Base-by-base conservation (phyloP, 2,329 filamentous ascomycete species). In the Helicocarpus griseus region DNA sequence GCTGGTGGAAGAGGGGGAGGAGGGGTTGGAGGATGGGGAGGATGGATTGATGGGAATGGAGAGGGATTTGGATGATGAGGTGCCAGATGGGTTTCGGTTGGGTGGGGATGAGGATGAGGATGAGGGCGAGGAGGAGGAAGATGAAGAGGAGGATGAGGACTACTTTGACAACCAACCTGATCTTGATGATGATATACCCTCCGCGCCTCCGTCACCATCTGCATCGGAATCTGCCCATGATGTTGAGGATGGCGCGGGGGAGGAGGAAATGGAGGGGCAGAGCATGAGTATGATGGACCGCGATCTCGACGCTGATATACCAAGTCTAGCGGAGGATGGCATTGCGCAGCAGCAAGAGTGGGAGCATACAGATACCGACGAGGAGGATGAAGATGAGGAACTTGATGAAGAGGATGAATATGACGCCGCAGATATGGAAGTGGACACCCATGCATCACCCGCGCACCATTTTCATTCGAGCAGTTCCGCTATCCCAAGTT, bases 351-450 rank as follows among this genome's bases (percentile, higher is more conserved):
- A 75, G 22, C 75, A 70, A 24, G 79, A 80, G 58, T 89, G 88
- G 70, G 85, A 89, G 71, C 85, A 89, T 63, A 89, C 86, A 7
- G 86, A 89, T 67, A 85, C 84, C 2, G 85, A 88, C 57, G 83
- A 76, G 7, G 82, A 83, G 48, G 77, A 75, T 54, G 71, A 71
- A 46, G 70, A 72, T 8, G 67, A 73, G 7, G 66, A 69, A 52
- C 41, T 68, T 29, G 65, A 65, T 28, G 61, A 45, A 5, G 47
- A 47, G 21, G 53, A 56, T 11, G 31, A 19, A 28, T 43, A 51
- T 17, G 43, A 33, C 29, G 38, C 19, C 31, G 24, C 29, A 47
- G 44, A 33, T 24, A 47, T 47, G 44, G 44, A 47, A 13, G 19
- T 47, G n/a, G 44, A 47, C 19, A n/a, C 44, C 44, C 44, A 47